A percentile compares a stretch with the other conserved stretches of the same genome.
Evolutionary conservation across 768 basidiomycete species (phyloP).

Genomic region (Tephrocybe sp.): DNA sequence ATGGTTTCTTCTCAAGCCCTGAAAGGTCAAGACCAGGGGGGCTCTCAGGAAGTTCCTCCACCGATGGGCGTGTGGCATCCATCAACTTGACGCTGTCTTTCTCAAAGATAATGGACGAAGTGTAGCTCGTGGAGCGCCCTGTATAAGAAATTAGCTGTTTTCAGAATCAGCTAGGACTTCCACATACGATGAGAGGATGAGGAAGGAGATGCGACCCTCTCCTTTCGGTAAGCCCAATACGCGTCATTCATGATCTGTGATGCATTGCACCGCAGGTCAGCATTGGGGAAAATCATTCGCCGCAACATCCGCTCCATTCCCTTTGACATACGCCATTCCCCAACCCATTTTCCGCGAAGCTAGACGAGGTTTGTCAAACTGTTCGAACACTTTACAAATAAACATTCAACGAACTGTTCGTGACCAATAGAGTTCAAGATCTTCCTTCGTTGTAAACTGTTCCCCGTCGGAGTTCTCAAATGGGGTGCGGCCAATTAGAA

Average conservation of each 20-base stretch:
- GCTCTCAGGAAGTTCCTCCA: conserved; percentile 26
- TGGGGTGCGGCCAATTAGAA: conserved; percentile 87
- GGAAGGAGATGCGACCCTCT: conserved; percentile 1
- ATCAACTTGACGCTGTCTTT: conserved; percentile 43
- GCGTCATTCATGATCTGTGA: conserved; percentile 60
- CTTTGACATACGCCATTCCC: conserved; percentile 68
- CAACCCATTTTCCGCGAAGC: conserved; percentile 85
- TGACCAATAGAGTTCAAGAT: conserved; percentile 83
- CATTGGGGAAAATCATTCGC: conserved; percentile 80
- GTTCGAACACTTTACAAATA: not conserved
- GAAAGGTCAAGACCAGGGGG: conserved; percentile 30
- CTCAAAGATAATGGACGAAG: conserved; percentile 47
- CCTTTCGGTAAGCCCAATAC: conserved; percentile 53
- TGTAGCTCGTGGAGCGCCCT: conserved; percentile 50
- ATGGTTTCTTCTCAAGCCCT: conserved; percentile 12
- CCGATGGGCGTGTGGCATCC: conserved; percentile 31
- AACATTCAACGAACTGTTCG: conserved; percentile 71
- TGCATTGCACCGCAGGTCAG: conserved; percentile 75
- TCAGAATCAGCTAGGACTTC: not conserved
- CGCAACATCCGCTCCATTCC: conserved; percentile 63
- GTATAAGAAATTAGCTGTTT: conserved; percentile 4
- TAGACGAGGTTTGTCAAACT: conserved; percentile 20
- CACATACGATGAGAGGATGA: conserved; percentile 42
- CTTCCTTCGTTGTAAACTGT: conserved; percentile 73
- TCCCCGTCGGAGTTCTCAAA: conserved; percentile 84